Base-by-base conservation (phyloP, 495 filamentous ascomycete genomes). In the Xylaria castorea region DNA sequence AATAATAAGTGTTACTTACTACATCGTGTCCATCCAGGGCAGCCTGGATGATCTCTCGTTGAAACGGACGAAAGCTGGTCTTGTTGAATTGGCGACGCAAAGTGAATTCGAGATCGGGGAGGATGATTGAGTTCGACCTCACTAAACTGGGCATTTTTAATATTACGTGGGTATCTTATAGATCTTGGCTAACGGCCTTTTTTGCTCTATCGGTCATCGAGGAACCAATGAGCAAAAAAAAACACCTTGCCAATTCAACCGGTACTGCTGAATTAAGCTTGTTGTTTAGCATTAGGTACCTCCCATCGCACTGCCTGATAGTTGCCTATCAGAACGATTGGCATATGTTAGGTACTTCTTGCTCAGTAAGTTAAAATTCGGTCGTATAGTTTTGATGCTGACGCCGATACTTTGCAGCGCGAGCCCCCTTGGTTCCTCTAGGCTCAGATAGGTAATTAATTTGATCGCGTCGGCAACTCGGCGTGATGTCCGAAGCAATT, bases 1-100 rank as follows among this genome's bases (percentile, higher is more conserved):
- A n/a, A n/a, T n/a, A n/a, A n/a, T n/a, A n/a, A n/a, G n/a, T n/a
- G 50, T 32, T 3, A 68, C 66, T 57, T 68, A 68, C 53, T 30
- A 98, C 91, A 91, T 98, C 95, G 57, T 95, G 85, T 22, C 93
- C 92, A 61, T 92, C 90, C 22, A 98, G 85, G 4, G 92, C 91
- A 36, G 93, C 91, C 32, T 83, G 80, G 51, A 98, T 97, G 55
- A 97, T 94, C 68, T 98, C 94, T 69, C 93, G 87, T 77, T 98
- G 95, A 6, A 92, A 85, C 25, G 94, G 94, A 75, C 95, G 94
- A 73, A 76, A 76, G 32, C 81, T 71, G 20, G 71, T 80, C 79
- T 97, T 97, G 63, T 89, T 89, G 82, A 97, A 97, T 40, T 96
- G 92, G 14, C 90, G 87, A 36, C 91, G 89, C 11, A 98, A 85